phyloP scores from a whole-genome alignment of 305 asterid genomes.

The Fraxinus platypoda region DNA sequence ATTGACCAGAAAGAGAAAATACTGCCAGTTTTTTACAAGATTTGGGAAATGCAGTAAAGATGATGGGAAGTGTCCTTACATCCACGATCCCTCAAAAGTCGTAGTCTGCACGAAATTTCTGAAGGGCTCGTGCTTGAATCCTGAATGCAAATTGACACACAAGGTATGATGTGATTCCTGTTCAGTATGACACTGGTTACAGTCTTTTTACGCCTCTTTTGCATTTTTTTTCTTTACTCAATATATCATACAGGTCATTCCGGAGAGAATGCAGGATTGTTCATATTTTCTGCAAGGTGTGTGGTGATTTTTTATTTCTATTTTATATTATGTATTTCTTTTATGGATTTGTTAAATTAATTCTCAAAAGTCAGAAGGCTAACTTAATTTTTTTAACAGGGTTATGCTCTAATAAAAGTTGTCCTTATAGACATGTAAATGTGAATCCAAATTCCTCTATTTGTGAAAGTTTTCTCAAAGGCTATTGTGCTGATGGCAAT shows the following conservation, averaged over 20 bases:
- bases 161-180: conserved; percentile 53
- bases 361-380: conserved; percentile 22
- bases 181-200: conserved; percentile 18
- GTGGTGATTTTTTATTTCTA: neutral
- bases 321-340: neutral
- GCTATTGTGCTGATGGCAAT: conserved; percentile 91
- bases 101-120: conserved; percentile 94
- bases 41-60: conserved; percentile 94
- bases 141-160: conserved; percentile 85
- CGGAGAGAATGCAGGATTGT: conserved; percentile 99
- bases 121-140: conserved; percentile 66
- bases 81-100: conserved; percentile 83
- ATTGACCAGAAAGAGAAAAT: conserved; percentile 77
- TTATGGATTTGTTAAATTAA: conserved; percentile 13
- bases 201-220: neutral
- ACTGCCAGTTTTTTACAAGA: conserved; percentile 92
- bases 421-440: conserved; percentile 94
- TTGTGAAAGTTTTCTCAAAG: conserved; percentile 90
- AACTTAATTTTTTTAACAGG: conserved; percentile 54
- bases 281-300: conserved; percentile 90
- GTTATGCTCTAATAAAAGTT: conserved; percentile 76
- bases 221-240: conserved; percentile 32
- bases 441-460: conserved; percentile 64
- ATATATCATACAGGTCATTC: conserved; percentile 63
- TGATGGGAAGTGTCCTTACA: conserved; percentile 80